Evolutionary conservation across 2,329 filamentous ascomycete genomes (phyloP).

Genomic region (Epichloe elymi): DNA sequence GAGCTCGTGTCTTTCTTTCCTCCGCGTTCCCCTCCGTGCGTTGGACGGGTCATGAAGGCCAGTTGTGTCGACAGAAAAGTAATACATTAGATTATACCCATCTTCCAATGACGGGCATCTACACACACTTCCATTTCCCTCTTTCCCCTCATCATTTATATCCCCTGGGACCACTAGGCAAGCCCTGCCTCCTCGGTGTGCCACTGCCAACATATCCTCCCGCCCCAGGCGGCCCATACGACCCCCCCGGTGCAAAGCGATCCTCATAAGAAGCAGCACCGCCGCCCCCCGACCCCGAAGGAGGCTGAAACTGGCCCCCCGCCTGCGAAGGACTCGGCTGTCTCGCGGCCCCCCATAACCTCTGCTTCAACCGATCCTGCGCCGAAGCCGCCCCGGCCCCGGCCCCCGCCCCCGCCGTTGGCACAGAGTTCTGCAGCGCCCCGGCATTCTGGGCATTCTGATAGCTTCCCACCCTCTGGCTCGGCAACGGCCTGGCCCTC

Average conservation of each 20-base stretch:
- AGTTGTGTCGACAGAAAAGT: neutral
- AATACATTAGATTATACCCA: neutral
- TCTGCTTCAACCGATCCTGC: conserved; percentile 70
- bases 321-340: conserved; percentile 39
- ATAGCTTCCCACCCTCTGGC: conserved; percentile 62
- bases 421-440: neutral
- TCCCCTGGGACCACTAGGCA: conserved; percentile 33
- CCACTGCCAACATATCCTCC: conserved; percentile 24
- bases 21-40: too few species aligned
- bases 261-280: conserved; percentile 27
- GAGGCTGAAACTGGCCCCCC: conserved; percentile 34
- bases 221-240: conserved; percentile 27
- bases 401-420: too few species aligned
- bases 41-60: too few species aligned
- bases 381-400: conserved; percentile 39
- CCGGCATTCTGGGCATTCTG: conserved; percentile 46
- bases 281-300: conserved; percentile 11
- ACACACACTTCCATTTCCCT: neutral
- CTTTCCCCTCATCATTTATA: conserved; percentile 16
- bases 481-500: conserved; percentile 51
- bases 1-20: too few species aligned
- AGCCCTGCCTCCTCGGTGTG: conserved; percentile 23
- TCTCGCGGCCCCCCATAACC: conserved; percentile 54
- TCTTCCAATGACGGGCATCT: neutral
- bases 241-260: conserved; percentile 30